Conservation (phyloP, 139 green algal genomes). For the Micractinium sp. region DNA sequence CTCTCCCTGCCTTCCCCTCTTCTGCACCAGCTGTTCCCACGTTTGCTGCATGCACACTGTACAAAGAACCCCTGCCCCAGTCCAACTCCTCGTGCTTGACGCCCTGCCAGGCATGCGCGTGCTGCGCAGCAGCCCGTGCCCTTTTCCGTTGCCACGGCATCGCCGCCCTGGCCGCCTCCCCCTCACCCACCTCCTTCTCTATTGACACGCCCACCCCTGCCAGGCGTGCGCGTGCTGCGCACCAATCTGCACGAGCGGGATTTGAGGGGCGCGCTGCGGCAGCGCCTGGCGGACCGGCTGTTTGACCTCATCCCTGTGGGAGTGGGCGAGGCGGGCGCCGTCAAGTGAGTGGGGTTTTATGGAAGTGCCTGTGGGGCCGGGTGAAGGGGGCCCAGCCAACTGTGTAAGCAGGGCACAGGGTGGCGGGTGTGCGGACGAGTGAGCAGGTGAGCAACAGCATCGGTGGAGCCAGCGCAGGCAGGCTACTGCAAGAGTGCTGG, state of each 20-base stretch:
- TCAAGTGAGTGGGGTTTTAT: slow-evolving; percentile 18
- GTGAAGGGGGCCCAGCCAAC: too few relatives aligned
- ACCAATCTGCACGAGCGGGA: slow-evolving; percentile 10
- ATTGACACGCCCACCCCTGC: neutral
- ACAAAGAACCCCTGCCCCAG: neutral
- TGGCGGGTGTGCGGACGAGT: too few relatives aligned
- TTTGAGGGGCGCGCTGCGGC: neutral
- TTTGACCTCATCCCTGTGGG: slow-evolving; percentile 41
- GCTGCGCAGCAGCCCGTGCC: neutral
- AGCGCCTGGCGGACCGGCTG: slow-evolving; percentile 32
- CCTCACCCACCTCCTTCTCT: too few relatives aligned
- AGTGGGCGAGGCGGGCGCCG: slow-evolving; percentile 29
- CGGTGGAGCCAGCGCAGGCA: too few relatives aligned
- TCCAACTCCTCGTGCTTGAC: neutral
- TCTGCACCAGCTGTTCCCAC: too few relatives aligned
- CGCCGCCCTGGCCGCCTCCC: neutral
- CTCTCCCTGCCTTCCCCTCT: too few relatives aligned
- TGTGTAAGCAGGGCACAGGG: too few relatives aligned
- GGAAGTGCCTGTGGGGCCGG: neutral
- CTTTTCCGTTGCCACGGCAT: neutral
- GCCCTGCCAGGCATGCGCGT: too few relatives aligned
- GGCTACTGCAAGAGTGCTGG: too few relatives aligned
- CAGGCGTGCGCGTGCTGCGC: slow-evolving; percentile 40
- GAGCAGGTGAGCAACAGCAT: too few relatives aligned
- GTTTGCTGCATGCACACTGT: too few relatives aligned